A percentile compares a stretch with the other conserved stretches of the same genome.
phyloP scores from a whole-genome alignment of 805 yeast species.

The Kuraishia capsulata region DNA sequence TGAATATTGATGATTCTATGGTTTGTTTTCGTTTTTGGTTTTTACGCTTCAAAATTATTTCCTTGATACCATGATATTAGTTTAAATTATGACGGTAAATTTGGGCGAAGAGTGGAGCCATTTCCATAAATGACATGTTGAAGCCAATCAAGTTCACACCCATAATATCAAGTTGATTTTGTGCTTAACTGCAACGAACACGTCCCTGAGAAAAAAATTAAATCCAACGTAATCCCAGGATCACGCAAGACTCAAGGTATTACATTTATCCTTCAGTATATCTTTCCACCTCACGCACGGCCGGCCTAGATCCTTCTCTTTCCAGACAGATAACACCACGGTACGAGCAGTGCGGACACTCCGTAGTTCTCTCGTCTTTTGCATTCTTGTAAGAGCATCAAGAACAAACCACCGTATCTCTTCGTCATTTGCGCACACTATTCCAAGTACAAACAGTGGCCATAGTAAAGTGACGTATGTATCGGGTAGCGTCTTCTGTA shows the following conservation, averaged over 20 bases:
- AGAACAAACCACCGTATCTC: conserved; percentile 30
- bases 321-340: conserved; percentile 29
- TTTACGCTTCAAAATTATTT: too few species aligned
- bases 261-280: conserved; percentile 24
- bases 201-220: too few species aligned
- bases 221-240: background rate
- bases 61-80: background rate
- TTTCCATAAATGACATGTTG: too few species aligned
- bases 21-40: too few species aligned
- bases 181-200: too few species aligned
- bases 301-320: conserved; percentile 25
- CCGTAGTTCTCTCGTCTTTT: conserved; percentile 24
- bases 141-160: too few species aligned
- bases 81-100: too few species aligned
- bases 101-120: too few species aligned
- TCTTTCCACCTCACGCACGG: conserved; percentile 24
- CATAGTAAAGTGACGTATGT: conserved; percentile 27
- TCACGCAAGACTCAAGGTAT: conserved; percentile 29
- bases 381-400: conserved; percentile 23
- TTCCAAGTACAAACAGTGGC: conserved; percentile 31
- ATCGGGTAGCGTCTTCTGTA: conserved; percentile 17
- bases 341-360: conserved; percentile 27
- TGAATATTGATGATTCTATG: too few species aligned
- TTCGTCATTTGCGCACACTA: conserved; percentile 21
- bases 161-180: too few species aligned